Base-by-base conservation (phyloP, 352 stramenopile species). In the Globisporangium yorkense region DNA sequence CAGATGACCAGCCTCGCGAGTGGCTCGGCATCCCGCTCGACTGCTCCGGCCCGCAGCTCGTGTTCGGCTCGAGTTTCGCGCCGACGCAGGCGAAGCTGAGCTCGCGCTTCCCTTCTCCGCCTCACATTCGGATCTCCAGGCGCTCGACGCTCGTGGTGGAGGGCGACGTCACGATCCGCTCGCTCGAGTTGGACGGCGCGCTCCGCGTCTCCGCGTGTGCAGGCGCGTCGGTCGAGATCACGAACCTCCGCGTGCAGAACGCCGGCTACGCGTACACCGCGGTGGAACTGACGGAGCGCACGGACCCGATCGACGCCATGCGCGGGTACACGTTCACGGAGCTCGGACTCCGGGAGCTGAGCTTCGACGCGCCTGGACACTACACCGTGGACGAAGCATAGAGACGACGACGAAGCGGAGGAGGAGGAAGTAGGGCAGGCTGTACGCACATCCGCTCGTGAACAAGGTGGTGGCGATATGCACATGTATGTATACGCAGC, bases 121-220 rank as follows among this genome's bases (percentile, higher is more conserved):
- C 55, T 31, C 45, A 58, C 5, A 59, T 85, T 24, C 49, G 53
- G 27, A 69, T 90, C 54, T 71, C 72, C 5, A 57, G 53, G 15
- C 72, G 76, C 24, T 90, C 80, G 29, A 80, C 78, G 31, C 59
- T 90, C 33, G 67, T 90, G 29, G 51, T 88, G 1, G 58, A 81
- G 46, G 80, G 76, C 0, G 56, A 77, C 20, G 29, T 90, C 48
- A 78, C 62, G 13, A 66, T 90, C 61, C 49, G 72, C 8, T 46
- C 65, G 0, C 54, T 90, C 8, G 29, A 48, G 0, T 49, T 90
- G 8, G 76, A 88, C 47, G 80, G 80, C 2, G 80, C 76, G 18
- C 58, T 88, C 18, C 63, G 59, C 7, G 74, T 90, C 59, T 52
- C 60, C 7, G 76, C 70, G 8, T 78, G 67, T 37, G 61, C 62